phyloP scores from a whole-genome alignment of 805 yeast species.

The Teunomyces tritomae region DNA sequence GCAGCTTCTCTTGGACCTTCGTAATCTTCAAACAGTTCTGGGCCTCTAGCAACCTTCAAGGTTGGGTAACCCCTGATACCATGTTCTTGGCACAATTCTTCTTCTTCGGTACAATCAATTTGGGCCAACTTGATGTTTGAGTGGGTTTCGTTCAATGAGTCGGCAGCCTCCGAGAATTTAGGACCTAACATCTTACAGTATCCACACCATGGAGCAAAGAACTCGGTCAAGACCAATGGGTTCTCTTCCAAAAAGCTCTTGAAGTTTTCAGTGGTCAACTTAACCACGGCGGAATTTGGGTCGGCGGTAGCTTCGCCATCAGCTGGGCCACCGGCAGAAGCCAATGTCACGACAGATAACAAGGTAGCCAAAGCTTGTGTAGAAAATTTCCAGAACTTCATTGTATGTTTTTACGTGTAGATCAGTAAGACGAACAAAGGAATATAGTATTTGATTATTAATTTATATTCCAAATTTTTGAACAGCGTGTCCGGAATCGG shows the following conservation, averaged over 20 bases:
- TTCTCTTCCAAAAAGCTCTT: constrained; percentile 63
- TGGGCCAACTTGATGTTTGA: constrained; percentile 74
- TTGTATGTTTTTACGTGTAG: constrained; percentile 9
- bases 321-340: constrained; percentile 36
- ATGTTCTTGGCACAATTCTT: constrained; percentile 63
- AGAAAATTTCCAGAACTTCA: constrained; percentile 44
- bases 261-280: constrained; percentile 66
- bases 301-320: constrained; percentile 70
- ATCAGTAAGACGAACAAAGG: neutral
- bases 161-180: constrained; percentile 72
- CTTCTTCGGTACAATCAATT: constrained; percentile 79
- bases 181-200: constrained; percentile 91
- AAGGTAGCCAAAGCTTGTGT: constrained; percentile 34
- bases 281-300: constrained; percentile 83
- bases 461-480: neutral
- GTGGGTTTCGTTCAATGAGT: constrained; percentile 46
- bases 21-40: constrained; percentile 55
- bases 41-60: constrained; percentile 68
- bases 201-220: constrained; percentile 98
- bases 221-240: constrained; percentile 80
- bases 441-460: neutral
- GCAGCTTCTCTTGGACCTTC: constrained; percentile 82
- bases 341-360: constrained; percentile 32
- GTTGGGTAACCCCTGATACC: constrained; percentile 84
- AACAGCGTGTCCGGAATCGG: constrained; percentile 4